Conservation (phyloP, 163 green algal species). For the Chlamydomonas reinhardtii region DNA sequence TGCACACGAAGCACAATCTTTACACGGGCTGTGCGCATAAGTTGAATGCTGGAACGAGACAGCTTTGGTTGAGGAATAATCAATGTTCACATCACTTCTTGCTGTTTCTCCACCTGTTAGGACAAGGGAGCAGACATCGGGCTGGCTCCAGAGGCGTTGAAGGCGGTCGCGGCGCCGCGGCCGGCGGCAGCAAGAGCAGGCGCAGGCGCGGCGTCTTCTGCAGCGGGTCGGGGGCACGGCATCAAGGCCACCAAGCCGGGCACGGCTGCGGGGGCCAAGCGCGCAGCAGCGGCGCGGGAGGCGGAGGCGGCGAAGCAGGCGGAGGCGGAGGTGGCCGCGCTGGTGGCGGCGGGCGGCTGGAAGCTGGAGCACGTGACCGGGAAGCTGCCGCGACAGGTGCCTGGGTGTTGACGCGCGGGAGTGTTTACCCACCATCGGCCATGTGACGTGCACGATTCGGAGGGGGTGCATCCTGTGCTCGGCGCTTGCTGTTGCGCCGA, state of each 20-base stretch:
- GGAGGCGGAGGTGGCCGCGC: not conserved
- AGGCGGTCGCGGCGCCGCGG: not conserved
- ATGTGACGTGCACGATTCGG: no score
- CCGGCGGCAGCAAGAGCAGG: not conserved
- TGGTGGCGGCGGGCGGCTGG: not conserved
- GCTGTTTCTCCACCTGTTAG: no score
- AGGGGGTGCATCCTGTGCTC: no score
- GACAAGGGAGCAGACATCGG: conserved; percentile 46
- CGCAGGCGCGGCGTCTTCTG: not conserved
- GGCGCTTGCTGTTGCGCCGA: no score
- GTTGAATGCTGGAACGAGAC: no score
- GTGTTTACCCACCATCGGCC: no score
- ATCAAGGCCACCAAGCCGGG: not conserved
- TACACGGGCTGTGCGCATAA: no score
- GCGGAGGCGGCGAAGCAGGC: no score
- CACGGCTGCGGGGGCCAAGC: not conserved
- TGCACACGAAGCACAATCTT: no score
- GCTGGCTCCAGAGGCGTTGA: not conserved
- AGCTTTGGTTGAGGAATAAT: no score
- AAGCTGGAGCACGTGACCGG: not conserved
- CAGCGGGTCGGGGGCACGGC: not conserved
- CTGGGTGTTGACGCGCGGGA: no score
- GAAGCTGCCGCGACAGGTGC: conserved; percentile 12
- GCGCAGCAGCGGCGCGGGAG: not conserved
- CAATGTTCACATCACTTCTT: no score